These are phyloP conservation scores for Vitis hybrid DNA, from an alignment of 177 flowering plant genomes.

Conservation along the genomic window DNA sequence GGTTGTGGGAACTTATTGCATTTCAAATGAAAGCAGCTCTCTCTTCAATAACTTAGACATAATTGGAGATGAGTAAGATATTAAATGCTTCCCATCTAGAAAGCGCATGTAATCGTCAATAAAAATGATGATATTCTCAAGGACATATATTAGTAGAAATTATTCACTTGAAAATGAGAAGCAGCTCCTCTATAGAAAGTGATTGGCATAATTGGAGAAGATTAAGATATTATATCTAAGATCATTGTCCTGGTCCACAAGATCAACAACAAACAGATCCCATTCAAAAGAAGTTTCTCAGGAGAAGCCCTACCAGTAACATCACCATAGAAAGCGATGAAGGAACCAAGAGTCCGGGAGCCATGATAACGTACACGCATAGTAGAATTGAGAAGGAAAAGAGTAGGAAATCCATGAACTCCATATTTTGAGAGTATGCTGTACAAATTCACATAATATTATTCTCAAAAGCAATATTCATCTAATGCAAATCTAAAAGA, in stretches of 20 bases:
- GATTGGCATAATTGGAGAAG: too few relatives aligned
- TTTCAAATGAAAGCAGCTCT: neutral
- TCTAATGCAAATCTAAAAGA: constrained; percentile 2
- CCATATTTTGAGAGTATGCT: constrained; percentile 87
- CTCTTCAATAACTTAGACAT: neutral
- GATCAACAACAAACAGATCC: neutral
- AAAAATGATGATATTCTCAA: too few relatives aligned
- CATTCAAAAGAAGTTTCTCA: neutral
- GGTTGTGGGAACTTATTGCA: neutral
- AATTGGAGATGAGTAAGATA: neutral
- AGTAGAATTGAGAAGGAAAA: constrained; percentile 79
- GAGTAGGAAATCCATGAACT: constrained; percentile 92
- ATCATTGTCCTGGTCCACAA: neutral
- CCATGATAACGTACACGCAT: constrained; percentile 78
- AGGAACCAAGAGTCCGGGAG: constrained; percentile 59
- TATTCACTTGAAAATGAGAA: too few relatives aligned
- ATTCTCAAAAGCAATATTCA: constrained; percentile 3
- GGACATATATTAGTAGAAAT: too few relatives aligned
- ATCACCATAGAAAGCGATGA: constrained; percentile 66
- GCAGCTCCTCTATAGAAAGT: too few relatives aligned
- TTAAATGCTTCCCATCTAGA: too few relatives aligned
- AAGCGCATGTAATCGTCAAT: too few relatives aligned
- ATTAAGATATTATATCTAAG: too few relatives aligned
- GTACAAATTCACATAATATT: constrained; percentile 24
- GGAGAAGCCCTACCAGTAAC: constrained; percentile 64